A percentile compares a stretch with the other conserved stretches of the same genome.
These are phyloP conservation scores for Sistotremastrum suecicum DNA, from an alignment of 768 basidiomycete genomes.

Conservation along the genomic window DNA sequence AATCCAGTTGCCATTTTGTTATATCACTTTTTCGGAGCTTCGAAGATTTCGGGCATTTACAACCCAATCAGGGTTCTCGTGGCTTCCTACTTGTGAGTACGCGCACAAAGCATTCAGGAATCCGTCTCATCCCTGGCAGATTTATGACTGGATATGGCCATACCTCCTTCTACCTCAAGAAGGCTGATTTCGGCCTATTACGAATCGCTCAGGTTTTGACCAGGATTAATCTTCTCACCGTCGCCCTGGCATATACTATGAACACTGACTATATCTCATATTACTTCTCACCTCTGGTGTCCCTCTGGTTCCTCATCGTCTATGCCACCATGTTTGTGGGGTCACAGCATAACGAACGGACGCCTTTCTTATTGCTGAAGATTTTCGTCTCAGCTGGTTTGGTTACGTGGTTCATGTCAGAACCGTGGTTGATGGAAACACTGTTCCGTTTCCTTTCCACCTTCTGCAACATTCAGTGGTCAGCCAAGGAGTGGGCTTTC, in stretches of 20 bases:
- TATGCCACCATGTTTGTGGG: conserved; percentile 67
- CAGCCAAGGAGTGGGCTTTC: conserved; percentile 78
- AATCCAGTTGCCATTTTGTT: conserved; percentile 70
- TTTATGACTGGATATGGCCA: conserved; percentile 94
- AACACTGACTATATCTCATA: conserved; percentile 85
- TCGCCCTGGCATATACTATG: conserved; percentile 80
- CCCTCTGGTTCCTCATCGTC: conserved; percentile 82
- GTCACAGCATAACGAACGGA: conserved; percentile 56
- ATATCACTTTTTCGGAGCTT: conserved; percentile 86
- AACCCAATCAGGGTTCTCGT: conserved; percentile 83
- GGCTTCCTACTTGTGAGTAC: conserved; percentile 49
- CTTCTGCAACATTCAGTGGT: conserved; percentile 72
- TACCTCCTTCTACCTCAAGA: conserved; percentile 77
- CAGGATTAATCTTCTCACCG: conserved; percentile 71
- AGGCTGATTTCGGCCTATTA: conserved; percentile 71
- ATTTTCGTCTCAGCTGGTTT: conserved; percentile 47
- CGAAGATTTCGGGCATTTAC: conserved; percentile 84
- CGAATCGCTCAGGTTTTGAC: conserved; percentile 69
- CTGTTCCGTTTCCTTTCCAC: conserved; percentile 49
- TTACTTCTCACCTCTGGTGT: conserved; percentile 83
- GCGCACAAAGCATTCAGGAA: too few species aligned
- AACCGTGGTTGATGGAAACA: conserved; percentile 44
- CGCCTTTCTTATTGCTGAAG: conserved; percentile 55
- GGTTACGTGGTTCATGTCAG: conserved; percentile 52
- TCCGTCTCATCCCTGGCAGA: too few species aligned